Conservation (phyloP, 768 basidiomycete species). For the Symmetrospora coprosmae region DNA sequence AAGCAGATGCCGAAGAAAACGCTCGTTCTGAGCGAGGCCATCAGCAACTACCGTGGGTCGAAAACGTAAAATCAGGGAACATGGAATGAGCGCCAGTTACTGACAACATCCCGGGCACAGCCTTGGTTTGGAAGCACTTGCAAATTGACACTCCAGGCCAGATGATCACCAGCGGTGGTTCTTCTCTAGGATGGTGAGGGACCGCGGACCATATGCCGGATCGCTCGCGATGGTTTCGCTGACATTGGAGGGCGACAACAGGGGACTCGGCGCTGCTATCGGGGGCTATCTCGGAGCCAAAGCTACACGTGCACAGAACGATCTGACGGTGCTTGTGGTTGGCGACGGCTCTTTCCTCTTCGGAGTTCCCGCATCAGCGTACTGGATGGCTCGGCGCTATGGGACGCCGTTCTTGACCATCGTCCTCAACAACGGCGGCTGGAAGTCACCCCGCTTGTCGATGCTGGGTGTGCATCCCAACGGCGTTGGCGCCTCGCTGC, state of each 20-base stretch:
- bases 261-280: conserved; percentile 51
- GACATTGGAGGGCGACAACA: no score
- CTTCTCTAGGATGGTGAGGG: conserved; percentile 48
- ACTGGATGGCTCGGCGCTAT: conserved; percentile 60
- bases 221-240: no score
- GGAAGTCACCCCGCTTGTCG: conserved; percentile 49
- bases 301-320: conserved; percentile 35
- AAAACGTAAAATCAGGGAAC: background rate
- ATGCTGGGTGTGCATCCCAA: conserved; percentile 53
- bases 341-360: conserved; percentile 61
- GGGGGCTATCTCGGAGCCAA: conserved; percentile 46
- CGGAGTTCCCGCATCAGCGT: conserved; percentile 51
- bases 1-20: conserved; percentile 40
- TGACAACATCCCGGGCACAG: background rate
- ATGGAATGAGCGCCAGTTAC: background rate
- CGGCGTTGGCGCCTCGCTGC: conserved; percentile 44
- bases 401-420: conserved; percentile 60
- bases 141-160: conserved; percentile 45
- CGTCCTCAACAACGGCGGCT: conserved; percentile 50
- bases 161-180: conserved; percentile 35
- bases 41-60: conserved; percentile 43
- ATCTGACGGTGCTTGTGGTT: conserved; percentile 50
- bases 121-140: conserved; percentile 49
- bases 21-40: conserved; percentile 51
- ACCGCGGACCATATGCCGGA: background rate